Evolutionary conservation across 176 grass and related monocot species (phyloP).

Genomic region (Aegilops speltoides): DNA sequence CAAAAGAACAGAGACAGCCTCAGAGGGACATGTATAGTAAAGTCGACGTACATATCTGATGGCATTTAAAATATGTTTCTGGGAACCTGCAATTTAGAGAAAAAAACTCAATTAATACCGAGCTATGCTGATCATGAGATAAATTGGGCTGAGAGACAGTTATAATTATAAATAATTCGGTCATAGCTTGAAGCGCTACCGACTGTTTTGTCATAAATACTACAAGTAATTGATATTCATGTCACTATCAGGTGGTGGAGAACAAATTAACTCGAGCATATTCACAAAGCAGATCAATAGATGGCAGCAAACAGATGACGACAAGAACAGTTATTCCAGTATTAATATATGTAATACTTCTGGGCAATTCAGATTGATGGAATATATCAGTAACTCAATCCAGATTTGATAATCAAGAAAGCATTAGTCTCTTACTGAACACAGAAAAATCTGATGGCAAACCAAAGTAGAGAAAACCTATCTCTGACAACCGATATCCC

Average conservation of each 20-base stretch:
- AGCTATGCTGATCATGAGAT: constrained; percentile 7
- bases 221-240: neutral
- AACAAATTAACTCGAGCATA: constrained; percentile 19
- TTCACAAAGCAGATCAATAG: constrained; percentile 17
- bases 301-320: constrained; percentile 3
- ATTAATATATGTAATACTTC: neutral
- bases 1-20: constrained; percentile 67
- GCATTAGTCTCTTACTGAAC: constrained; percentile 23
- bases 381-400: neutral
- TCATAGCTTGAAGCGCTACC: neutral
- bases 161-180: constrained; percentile 1
- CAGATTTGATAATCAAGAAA: constrained; percentile 28
- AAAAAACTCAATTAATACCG: constrained; percentile 10
- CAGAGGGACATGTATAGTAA: constrained; percentile 63
- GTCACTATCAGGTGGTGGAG: constrained; percentile 25
- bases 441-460: constrained; percentile 43
- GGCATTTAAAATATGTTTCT: constrained; percentile 46
- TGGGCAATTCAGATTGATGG: neutral
- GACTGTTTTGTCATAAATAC: neutral
- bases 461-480: constrained; percentile 28
- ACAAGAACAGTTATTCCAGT: neutral
- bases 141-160: neutral
- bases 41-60: constrained; percentile 53
- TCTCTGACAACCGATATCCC: constrained; percentile 5
- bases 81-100: constrained; percentile 54